Evolutionary conservation across 495 filamentous ascomycete species (phyloP), one percentile per base, ranked within the genome.

Genomic region (Penicilliopsis zonata): DNA sequence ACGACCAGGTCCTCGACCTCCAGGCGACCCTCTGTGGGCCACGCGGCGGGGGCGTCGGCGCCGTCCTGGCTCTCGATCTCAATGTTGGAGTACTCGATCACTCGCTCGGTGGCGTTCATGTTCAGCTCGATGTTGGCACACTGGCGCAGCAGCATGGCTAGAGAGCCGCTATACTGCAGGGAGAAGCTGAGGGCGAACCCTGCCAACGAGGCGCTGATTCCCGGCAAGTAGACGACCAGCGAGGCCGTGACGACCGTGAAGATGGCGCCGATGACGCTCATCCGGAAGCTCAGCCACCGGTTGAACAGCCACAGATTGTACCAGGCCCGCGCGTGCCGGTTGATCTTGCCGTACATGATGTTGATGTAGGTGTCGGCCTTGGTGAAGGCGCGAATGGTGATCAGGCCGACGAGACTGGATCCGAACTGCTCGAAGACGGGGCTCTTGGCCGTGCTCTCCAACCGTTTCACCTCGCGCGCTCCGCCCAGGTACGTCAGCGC

Each of bases 41-140:
- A 93, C 10, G 74, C 72, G 7, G 82, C 82, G 0, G 85, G 82
- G 1, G 80, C 70, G 24, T 67, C 66, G 1, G 53, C 65, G 4
- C 59, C 64, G 10, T 41, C 50, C 9, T 80, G 69, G 23, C 65
- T 62, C 49, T 93, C 85, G 3, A 71, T 84, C 3, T 72, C 59
- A 5, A 90, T 59, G 9, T 76, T 65, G 0, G 78, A 72, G 45
- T 88, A 93, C 50, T 93, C 85, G 4, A 87, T 61, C 24, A 93
- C 76, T 13, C 85, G 65, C 57, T 93, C 85, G 0, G 78, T 76
- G 13, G 82, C 73, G 37, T 90, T 93, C 82, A 93, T 88, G 42
- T 80, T 72, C 6, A 90, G 59, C 41, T 93, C 84, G 5, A 72
- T 48, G 30, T 63, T 63, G 0, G 72, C 59, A 35, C 72, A 63